Base-by-base conservation (phyloP, 176 grass and related monocot genomes). In the Melocanna baccifera region DNA sequence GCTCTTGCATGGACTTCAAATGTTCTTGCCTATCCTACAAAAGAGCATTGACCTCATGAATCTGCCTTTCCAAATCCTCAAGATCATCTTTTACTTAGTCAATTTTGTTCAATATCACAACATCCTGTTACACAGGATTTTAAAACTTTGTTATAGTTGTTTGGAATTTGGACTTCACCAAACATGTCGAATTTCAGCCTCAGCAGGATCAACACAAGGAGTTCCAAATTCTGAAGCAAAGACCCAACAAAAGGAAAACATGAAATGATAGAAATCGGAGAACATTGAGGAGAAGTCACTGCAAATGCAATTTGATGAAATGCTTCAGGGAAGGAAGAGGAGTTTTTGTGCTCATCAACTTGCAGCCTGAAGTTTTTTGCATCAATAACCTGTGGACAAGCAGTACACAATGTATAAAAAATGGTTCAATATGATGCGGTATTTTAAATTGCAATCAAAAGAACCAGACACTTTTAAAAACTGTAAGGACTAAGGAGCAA, bases 91-190 rank as follows among this genome's bases (percentile, higher is more conserved):
- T 75, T 40, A 94, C 88, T 86, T 95, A 90, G 77, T 98, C 96
- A 86, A 93, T 89, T 95, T 98, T 98, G 83, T 98, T 98, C 58
- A 98, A 83, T 91, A 98, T 94, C 70, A 98, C 91, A 87, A 98
- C 86, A 87, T 98, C 96, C 93, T 98, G 83, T 77, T 62, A 79
- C 74, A 78, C 26, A 82, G 3, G 12, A 61, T 47, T 59, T 78
- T 61, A 22, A 73, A 5, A 66, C 10, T 39, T 30, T 46, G 40
- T 59, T 86, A 45, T 66, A 40, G n/a, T 66, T 86, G 42, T 78
- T 82, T 40, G 11, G 26, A 78, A 46, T 71, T 36, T 77, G 80
- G 37, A 23, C 5, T 81, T 75, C 13, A 81, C 47, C 45, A 71
- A 77, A 15, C 13, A 71, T 22, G 41, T 47, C 6, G 20, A 77